These are phyloP conservation scores for Ophiostoma piceae DNA, from an alignment of 2,329 filamentous ascomycete genomes.

Conservation along the genomic window DNA sequence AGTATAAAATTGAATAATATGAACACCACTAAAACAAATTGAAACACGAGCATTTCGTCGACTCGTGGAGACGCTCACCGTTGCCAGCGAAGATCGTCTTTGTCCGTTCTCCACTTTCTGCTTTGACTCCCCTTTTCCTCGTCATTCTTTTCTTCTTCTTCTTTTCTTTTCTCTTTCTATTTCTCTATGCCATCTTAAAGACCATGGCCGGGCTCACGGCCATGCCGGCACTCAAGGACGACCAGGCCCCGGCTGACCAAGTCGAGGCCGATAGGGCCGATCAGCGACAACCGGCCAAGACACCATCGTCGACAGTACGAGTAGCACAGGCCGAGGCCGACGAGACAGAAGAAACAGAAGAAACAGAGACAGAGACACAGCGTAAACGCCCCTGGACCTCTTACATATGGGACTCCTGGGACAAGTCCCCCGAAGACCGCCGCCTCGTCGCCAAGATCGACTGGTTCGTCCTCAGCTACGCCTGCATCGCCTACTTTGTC, in stretches of 20 bases:
- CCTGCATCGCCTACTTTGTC: slow-evolving; percentile 38
- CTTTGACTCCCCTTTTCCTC: background rate
- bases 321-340: background rate
- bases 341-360: too few relatives aligned
- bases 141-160: background rate
- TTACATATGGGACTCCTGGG: slow-evolving; percentile 35
- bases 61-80: background rate
- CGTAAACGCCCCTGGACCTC: slow-evolving; percentile 31
- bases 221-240: background rate
- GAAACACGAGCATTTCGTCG: too few relatives aligned
- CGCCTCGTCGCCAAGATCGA: slow-evolving; percentile 27
- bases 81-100: background rate
- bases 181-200: background rate
- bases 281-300: background rate
- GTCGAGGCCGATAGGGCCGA: background rate
- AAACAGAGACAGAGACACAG: background rate
- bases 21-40: background rate
- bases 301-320: background rate
- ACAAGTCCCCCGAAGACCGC: slow-evolving; percentile 35
- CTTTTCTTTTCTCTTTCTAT: too few relatives aligned
- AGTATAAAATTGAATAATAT: background rate
- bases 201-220: background rate
- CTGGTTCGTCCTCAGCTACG: slow-evolving; percentile 37
- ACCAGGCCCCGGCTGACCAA: too few relatives aligned
- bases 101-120: background rate